Conservation (phyloP, 139 green algal genomes). For the Gonium pectorale region DNA sequence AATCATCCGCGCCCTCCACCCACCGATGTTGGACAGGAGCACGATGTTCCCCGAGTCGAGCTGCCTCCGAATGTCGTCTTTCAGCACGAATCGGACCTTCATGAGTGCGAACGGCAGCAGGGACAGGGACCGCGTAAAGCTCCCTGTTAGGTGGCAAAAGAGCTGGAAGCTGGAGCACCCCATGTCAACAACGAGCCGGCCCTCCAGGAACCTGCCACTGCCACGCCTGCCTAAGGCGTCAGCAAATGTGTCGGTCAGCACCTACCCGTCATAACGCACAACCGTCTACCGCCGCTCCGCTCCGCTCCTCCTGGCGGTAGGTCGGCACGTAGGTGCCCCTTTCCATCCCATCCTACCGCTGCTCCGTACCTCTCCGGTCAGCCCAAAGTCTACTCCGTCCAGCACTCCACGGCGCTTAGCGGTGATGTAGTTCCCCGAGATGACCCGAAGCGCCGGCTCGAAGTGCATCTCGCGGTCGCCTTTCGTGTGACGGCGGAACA, state of each 20-base stretch:
- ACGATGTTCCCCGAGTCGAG: constrained; percentile 90
- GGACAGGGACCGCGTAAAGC: too few species aligned
- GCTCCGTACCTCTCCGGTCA: constrained; percentile 80
- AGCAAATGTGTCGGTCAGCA: too few species aligned
- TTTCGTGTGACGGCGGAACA: constrained; percentile 90
- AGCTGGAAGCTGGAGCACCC: too few species aligned
- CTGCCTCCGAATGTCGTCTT: constrained; percentile 80
- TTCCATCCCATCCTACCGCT: background rate
- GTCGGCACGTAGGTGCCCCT: too few species aligned
- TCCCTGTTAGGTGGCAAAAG: too few species aligned
- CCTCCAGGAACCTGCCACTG: too few species aligned
- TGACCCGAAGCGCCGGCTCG: constrained; percentile 64
- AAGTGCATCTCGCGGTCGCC: constrained; percentile 52
- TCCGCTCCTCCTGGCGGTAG: too few species aligned
- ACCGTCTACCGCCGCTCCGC: too few species aligned
- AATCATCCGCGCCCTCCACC: background rate
- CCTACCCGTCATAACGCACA: too few species aligned
- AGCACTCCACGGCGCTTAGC: constrained; percentile 92
- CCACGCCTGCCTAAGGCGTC: too few species aligned
- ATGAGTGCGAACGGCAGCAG: too few species aligned
- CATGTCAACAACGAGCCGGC: too few species aligned
- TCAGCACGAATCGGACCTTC: constrained; percentile 87
- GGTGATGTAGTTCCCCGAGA: constrained; percentile 94
- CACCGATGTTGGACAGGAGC: constrained; percentile 90
- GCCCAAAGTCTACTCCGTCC: constrained; percentile 92